Percentiles rank a stretch among this genome's conserved stretches.
Conservation (phyloP, 2,329 filamentous ascomycete species). For the Neofusicoccum sp. region DNA sequence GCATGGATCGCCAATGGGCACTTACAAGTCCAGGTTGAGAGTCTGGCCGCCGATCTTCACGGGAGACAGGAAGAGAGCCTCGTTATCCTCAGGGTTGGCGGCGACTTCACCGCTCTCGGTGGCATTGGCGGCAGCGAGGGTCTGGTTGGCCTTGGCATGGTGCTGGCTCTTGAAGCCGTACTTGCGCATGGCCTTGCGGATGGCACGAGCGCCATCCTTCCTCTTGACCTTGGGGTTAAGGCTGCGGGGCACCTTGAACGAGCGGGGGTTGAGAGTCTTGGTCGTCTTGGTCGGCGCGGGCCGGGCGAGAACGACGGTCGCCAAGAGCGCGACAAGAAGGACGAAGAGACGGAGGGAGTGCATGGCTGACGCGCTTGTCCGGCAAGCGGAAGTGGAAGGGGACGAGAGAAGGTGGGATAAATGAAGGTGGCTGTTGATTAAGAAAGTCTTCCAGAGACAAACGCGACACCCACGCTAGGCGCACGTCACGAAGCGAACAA, state of each 20-base stretch:
- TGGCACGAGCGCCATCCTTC: conserved; percentile 58
- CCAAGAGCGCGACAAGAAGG: conserved; percentile 50
- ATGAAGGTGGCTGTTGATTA: neutral
- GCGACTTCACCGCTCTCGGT: conserved; percentile 55
- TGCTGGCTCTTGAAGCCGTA: conserved; percentile 51
- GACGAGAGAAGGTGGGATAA: neutral
- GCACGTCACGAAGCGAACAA: conserved; percentile 12
- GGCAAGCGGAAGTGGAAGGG: conserved; percentile 2
- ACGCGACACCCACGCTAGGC: neutral
- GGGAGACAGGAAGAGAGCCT: conserved; percentile 68
- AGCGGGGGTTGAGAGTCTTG: conserved; percentile 48
- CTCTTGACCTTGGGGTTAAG: conserved; percentile 51
- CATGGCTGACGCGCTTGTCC: conserved; percentile 28
- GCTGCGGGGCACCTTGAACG: conserved; percentile 62
- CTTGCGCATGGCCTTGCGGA: conserved; percentile 67
- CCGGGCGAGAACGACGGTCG: conserved; percentile 48
- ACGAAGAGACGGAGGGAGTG: conserved; percentile 34
- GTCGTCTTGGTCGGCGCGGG: conserved; percentile 35
- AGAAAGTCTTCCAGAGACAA: conserved; percentile 15
- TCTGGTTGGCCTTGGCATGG: conserved; percentile 40
- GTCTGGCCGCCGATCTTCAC: conserved; percentile 69
- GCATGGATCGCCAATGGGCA: neutral
- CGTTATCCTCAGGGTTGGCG: conserved; percentile 63
- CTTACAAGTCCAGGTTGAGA: conserved; percentile 62
- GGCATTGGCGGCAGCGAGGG: neutral